Conservation (phyloP, 192 early-diverging fungal species). For the Coemansia sp. region DNA sequence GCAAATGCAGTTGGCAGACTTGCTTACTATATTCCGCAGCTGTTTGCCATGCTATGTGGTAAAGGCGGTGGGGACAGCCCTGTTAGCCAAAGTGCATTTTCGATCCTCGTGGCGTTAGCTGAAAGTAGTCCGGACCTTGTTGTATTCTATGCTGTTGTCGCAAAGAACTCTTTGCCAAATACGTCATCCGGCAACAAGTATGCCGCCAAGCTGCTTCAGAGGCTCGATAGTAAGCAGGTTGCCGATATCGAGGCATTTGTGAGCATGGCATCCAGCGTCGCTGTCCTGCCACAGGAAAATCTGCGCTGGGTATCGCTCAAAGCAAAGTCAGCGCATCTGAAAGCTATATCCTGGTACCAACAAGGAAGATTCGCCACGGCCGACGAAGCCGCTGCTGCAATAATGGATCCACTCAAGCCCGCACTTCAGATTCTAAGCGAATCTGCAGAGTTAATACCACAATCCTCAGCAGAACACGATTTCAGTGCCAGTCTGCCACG, state of each 20-base stretch:
- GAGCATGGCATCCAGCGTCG: slow-evolving; percentile 5
- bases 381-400: not conserved
- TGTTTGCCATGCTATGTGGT: slow-evolving; percentile 36
- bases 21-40: slow-evolving; percentile 38
- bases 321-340: slow-evolving; percentile 24
- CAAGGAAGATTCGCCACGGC: not conserved
- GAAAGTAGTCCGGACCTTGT: slow-evolving; percentile 25
- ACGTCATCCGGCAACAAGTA: slow-evolving; percentile 3
- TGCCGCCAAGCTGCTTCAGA: slow-evolving; percentile 9
- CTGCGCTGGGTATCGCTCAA: slow-evolving; percentile 25
- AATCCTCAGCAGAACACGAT: slow-evolving; percentile 18
- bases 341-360: slow-evolving; percentile 9
- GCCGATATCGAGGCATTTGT: slow-evolving; percentile 29
- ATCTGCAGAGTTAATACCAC: not conserved
- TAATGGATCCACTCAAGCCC: slow-evolving; percentile 11
- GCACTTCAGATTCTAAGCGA: slow-evolving; percentile 20
- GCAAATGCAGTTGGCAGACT: slow-evolving; percentile 24
- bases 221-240: slow-evolving; percentile 12
- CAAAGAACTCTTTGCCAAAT: slow-evolving; percentile 18
- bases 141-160: slow-evolving; percentile 35
- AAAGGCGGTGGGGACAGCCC: not conserved
- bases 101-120: slow-evolving; percentile 17
- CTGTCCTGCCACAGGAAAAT: slow-evolving; percentile 34
- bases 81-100: slow-evolving; percentile 11
- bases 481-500: slow-evolving; percentile 11